Conservation (phyloP, 1,139 yeast species). For the Saccharomyces hybrid region DNA sequence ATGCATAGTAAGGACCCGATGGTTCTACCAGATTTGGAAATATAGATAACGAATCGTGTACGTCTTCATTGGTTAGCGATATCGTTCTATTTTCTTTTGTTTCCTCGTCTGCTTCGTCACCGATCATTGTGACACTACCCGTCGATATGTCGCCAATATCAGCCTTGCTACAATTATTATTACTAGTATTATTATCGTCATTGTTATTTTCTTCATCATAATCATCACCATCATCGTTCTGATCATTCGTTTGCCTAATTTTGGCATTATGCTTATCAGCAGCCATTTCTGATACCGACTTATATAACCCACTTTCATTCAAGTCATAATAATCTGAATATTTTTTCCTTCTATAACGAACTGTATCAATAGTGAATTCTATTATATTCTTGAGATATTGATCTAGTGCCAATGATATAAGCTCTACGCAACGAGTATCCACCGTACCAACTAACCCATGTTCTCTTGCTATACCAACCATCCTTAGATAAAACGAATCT, state of each 20-base stretch:
- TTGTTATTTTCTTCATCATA: constrained; percentile 5
- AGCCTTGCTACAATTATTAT: background rate
- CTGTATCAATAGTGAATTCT: constrained; percentile 68
- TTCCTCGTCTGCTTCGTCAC: constrained; percentile 4
- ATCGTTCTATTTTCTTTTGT: constrained; percentile 30
- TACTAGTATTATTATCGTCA: background rate
- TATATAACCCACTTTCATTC: constrained; percentile 28
- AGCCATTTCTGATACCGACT: constrained; percentile 17
- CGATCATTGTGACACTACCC: background rate
- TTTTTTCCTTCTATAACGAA: constrained; percentile 50
- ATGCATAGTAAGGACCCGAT: constrained; percentile 48
- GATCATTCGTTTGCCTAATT: background rate
- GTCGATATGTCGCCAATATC: background rate
- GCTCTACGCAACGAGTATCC: constrained; percentile 63
- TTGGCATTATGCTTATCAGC: constrained; percentile 8
- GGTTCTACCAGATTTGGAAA: constrained; percentile 65
- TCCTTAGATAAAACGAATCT: constrained; percentile 58
- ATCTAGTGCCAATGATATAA: constrained; percentile 74
- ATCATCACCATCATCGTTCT: constrained; percentile 5
- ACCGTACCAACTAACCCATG: constrained; percentile 83
- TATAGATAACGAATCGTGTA: constrained; percentile 54
- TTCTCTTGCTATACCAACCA: constrained; percentile 82
- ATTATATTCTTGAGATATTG: constrained; percentile 65
- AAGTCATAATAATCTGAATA: constrained; percentile 41
- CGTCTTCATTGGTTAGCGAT: constrained; percentile 56